Base-by-base conservation (phyloP, 1,139 yeast genomes). In the Meyerozyma sp. region DNA sequence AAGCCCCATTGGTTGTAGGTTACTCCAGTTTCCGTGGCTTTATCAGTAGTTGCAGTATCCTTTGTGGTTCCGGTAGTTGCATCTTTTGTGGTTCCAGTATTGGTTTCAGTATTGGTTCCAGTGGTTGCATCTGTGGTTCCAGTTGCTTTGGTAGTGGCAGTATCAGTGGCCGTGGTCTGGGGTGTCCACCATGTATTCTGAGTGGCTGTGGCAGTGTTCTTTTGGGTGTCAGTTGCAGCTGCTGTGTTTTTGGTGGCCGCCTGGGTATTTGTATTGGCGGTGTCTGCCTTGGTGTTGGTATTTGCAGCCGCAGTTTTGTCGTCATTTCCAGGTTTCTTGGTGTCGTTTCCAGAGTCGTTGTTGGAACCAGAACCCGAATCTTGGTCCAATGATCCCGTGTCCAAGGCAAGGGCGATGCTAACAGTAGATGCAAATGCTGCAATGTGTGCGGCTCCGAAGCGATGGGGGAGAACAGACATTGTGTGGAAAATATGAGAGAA, bases 1-100 rank as follows among this genome's bases (percentile, higher is more conserved):
- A 71, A 71, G 2, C 77, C 77, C 65, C 66, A 71, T 50, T 68
- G 69, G 54, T 71, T 71, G 55, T 60, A 66, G 4, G 66, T 53
- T n/a, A 27, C 29, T 21, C 43, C 63, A 6, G 32, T 21, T 4
- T 37, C 28, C 4, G 53, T 44, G 6, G 40, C 36, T 8, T 45
- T 38, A 2, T 26, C 36, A 5, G 21, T 42, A 23, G 50, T 40
- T 13, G 45, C 36, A 16, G 44, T 40, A 26, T 44, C 23, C 5
- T 21, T 21, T 21, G 23, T 21, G 23, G 23, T 21, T 21, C 23
- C 23, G 5, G 23, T 21, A 21, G 23, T 21, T 4, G 23, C 23
- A 21, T 16, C 18, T 16, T 2, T 10, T 10, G 28, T 26, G 10
- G 23, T 21, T 21, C 23, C 23, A 5, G 23, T 21, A 8, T n/a